Evolutionary conservation across 1,284 basidiomycete species (phyloP), one percentile per base, ranked within the genome.

Genomic region (Tetrapyrgos nigripes): DNA sequence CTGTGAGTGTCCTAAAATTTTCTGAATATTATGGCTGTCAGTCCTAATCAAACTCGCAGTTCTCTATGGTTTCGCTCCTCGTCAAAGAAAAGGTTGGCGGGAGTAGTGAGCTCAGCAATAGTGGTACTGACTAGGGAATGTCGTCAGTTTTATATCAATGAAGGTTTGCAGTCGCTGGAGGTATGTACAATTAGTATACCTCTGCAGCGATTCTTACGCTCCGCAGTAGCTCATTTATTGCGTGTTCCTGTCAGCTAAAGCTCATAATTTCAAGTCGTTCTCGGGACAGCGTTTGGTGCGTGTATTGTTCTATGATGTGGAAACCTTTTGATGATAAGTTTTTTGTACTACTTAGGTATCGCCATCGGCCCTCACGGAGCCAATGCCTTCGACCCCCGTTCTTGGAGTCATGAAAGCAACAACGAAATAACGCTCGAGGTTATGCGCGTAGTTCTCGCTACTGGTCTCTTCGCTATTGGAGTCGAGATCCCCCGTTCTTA

Each of bases 21-120:
- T 4, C 9, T 31, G 13, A 9, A 40, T 60, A 43, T 52, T 43
- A 23, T 58, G 23, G 47, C 49, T 14, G 48, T 56, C 21, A 55
- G 23, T 19, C 10, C 9, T n/a, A n/a, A n/a, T n/a, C n/a, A 19
- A 43, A 47, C 66, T 27, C 68, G 33, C 4, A 13, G 26, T 94
- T 95, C 70, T 92, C 91, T 44, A 84, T 92, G 79, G 79, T 93
- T 53, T 91, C 92, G 4, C 81, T 94, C 43, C 79, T 95, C 26
- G 85, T 94, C 59, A 94, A 92, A 71, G 93, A 97, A 74, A 88
- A 79, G 74, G 89, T 87, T n/a, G n/a, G n/a, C n/a, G n/a, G n/a
- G n/a, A n/a, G n/a, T n/a, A n/a, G n/a, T n/a, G n/a, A n/a, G n/a
- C n/a, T n/a, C n/a, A n/a, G n/a, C n/a, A n/a, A n/a, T n/a, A n/a